Evolutionary conservation across 139 green algal genomes (phyloP).

Genomic region (Auxenochlorella pyrenoidosa): DNA sequence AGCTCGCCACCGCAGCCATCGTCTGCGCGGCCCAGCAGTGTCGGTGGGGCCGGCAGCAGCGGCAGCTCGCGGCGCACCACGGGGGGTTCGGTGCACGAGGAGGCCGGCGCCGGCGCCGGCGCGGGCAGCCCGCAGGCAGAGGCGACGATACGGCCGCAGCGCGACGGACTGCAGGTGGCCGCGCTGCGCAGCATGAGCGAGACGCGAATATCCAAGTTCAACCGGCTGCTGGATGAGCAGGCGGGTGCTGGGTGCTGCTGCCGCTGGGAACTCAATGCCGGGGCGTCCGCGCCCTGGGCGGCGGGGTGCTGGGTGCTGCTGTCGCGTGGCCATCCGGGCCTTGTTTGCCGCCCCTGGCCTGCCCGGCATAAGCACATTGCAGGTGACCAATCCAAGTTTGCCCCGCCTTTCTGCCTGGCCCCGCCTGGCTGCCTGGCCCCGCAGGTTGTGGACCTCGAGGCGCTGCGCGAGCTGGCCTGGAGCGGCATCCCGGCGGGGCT

Average conservation of each 20-base stretch:
- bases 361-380: no score
- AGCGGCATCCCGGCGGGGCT: conserved; percentile 85
- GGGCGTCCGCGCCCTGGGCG: no score
- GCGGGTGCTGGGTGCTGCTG: conserved; percentile 62
- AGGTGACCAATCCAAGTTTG: no score
- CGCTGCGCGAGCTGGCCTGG: conserved; percentile 91
- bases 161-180: conserved; percentile 34
- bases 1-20: neutral
- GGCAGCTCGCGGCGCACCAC: conserved; percentile 9
- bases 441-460: conserved; percentile 87
- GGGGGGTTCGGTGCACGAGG: conserved; percentile 2
- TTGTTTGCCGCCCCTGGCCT: no score
- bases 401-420: no score
- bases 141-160: conserved; percentile 1
- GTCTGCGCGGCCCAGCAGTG: neutral
- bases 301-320: no score
- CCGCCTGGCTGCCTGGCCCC: no score
- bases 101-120: neutral
- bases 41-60: neutral
- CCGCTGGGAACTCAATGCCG: neutral
- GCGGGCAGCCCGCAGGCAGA: conserved; percentile 1
- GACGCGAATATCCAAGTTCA: conserved; percentile 76
- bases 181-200: conserved; percentile 64
- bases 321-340: no score
- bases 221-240: conserved; percentile 65